Evolutionary conservation across 495 filamentous ascomycete species (phyloP).

Genomic region (Lasiosphaeris hirsuta): DNA sequence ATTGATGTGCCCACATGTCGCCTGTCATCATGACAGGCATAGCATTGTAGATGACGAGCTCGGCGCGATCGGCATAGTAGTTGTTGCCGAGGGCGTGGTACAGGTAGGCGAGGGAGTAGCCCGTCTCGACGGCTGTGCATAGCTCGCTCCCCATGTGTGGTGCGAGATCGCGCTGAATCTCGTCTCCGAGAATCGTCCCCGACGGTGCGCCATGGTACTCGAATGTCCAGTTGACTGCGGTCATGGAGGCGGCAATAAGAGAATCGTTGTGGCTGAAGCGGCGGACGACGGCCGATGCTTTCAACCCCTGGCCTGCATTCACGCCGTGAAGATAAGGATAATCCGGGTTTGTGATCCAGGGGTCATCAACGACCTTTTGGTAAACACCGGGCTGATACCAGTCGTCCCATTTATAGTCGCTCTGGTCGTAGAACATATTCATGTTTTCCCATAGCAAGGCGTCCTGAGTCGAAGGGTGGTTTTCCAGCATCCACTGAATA

Average conservation of each 20-base stretch:
- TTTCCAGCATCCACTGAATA: conserved; percentile 53
- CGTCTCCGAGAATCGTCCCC: conserved; percentile 30
- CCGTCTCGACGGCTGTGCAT: conserved; percentile 34
- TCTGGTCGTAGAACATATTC: conserved; percentile 25
- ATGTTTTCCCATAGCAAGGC: conserved; percentile 33
- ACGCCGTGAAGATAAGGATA: conserved; percentile 30
- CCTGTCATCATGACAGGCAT: conserved; percentile 53
- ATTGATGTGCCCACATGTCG: conserved; percentile 62
- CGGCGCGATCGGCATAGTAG: conserved; percentile 54
- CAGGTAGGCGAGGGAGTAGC: conserved; percentile 33
- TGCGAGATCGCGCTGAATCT: conserved; percentile 26
- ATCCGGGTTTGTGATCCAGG: conserved; percentile 7
- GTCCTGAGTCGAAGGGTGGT: conserved; percentile 28
- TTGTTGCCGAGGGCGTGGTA: conserved; percentile 44
- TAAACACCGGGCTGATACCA: conserved; percentile 18
- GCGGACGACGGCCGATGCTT: conserved; percentile 24
- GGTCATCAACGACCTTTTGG: conserved; percentile 16
- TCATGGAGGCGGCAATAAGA: conserved; percentile 22
- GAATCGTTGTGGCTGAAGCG: conserved; percentile 26
- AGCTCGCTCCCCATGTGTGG: conserved; percentile 32
- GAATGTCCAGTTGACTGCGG: conserved; percentile 29
- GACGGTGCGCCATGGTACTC: conserved; percentile 28
- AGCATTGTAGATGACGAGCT: conserved; percentile 58
- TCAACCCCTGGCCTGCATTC: conserved; percentile 31
- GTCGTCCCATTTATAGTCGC: conserved; percentile 19